Evolutionary conservation across 2,329 filamentous ascomycete genomes (phyloP).

Genomic region (Macroventuria anomochaeta): DNA sequence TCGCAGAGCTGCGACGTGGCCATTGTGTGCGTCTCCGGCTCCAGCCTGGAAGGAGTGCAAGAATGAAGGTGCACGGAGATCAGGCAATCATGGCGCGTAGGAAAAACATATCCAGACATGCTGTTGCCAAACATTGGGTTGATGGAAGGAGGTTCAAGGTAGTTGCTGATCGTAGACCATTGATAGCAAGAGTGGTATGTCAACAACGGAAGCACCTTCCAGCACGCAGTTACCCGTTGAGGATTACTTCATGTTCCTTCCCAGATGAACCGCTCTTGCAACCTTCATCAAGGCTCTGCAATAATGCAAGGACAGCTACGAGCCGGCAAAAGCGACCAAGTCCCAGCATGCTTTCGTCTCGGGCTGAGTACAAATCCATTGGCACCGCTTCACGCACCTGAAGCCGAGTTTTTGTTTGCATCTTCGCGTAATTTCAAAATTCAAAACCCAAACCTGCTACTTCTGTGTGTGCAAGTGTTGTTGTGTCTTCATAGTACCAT

Average conservation of each 20-base stretch:
- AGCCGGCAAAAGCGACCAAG: too few relatives aligned
- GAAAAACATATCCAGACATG: background rate
- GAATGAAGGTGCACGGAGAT: background rate
- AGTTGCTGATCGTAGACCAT: background rate
- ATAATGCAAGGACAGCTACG: background rate
- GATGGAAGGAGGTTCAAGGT: background rate
- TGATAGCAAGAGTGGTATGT: background rate
- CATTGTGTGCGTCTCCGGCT: background rate
- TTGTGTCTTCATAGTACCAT: background rate
- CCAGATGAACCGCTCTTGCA: too few relatives aligned
- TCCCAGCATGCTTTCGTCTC: too few relatives aligned
- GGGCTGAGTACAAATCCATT: too few relatives aligned
- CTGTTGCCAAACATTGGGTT: background rate
- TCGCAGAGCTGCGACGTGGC: conserved; percentile 2
- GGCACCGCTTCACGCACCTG: too few relatives aligned
- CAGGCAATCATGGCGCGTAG: background rate
- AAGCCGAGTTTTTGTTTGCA: too few relatives aligned
- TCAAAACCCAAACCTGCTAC: background rate
- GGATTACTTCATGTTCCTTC: background rate
- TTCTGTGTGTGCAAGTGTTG: background rate
- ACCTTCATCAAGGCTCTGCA: background rate
- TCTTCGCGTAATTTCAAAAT: background rate
- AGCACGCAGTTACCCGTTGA: background rate
- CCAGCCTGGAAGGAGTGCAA: background rate
- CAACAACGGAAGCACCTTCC: background rate